Evolutionary conservation across 2,329 filamentous ascomycete species (phyloP), one percentile per base, ranked within the genome.

Genomic region (Alternaria sp.): DNA sequence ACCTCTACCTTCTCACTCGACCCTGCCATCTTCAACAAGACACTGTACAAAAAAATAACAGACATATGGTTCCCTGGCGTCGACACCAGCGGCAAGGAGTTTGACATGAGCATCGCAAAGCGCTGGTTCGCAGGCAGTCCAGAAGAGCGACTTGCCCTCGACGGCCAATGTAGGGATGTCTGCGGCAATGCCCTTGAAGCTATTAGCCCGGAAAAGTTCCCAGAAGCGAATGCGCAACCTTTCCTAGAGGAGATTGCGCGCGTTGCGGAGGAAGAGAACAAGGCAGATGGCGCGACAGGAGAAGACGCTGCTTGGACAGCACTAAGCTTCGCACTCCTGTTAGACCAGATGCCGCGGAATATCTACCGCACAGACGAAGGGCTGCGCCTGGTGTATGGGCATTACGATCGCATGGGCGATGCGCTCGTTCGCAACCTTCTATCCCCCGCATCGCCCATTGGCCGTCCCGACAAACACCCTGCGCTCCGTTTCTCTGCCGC

Each of bases 331-430:
- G 70, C 88, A 6, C 68, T 91, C 3, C 81, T 91, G 3, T 82
- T 91, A 3, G 89, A 91, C 65, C 89, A 91, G 71, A 82, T 90
- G 45, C 82, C 88, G 0, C 85, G 89, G 3, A 90, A 91, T 71
- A 82, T 87, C 66, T 88, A 86, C 77, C 87, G 89, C 14, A 84
- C 81, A 0, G 69, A 70, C 8, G 67, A 71, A 0, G 78, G 80
- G 0, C 76, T 86, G 23, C 75, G 81, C 0, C 65, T 85, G 3
- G 81, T 86, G 4, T 90, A 89, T 71, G 78, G 62, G 2, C 82
- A 86, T 67, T 90, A 88, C 66, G 88, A 90, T 67, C 83, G 82
- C 7, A 77, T 90, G 3, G 82, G 85, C 0, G 77, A 78, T n/a
- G 78, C 83, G 2, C 72, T 89, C 7, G 72, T 83, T 1, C 65